Conservation (phyloP, 2,329 filamentous ascomycete species). For the Xenoacremonium recifei region DNA sequence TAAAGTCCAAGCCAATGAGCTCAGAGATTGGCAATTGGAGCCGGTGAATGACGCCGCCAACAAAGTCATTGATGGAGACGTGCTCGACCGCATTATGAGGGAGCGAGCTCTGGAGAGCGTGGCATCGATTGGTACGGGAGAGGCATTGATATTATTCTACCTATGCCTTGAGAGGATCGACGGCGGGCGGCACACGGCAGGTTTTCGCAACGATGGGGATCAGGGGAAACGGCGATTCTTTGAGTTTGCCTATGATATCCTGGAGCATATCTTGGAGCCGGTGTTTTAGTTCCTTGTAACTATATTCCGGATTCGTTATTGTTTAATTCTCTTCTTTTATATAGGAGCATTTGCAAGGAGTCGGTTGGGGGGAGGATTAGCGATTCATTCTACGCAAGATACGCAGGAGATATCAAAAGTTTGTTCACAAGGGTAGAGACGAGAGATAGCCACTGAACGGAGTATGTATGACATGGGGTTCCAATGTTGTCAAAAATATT, state of each 20-base stretch:
- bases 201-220: constrained; percentile 25
- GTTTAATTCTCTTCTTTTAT: too few relatives aligned
- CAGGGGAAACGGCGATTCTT: constrained; percentile 37
- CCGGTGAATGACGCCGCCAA: constrained; percentile 41
- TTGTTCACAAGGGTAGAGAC: too few relatives aligned
- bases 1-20: constrained; percentile 10
- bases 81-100: constrained; percentile 55
- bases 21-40: constrained; percentile 22
- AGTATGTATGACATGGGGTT: too few relatives aligned
- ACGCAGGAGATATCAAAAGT: too few relatives aligned
- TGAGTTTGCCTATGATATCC: constrained; percentile 50
- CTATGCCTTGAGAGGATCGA: constrained; percentile 52
- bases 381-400: too few relatives aligned
- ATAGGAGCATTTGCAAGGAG: too few relatives aligned
- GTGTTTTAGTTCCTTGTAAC: too few relatives aligned
- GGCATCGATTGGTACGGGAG: constrained; percentile 31
- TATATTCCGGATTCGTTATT: too few relatives aligned
- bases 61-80: constrained; percentile 68
- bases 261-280: constrained; percentile 53
- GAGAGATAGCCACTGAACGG: too few relatives aligned
- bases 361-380: too few relatives aligned
- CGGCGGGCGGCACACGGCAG: constrained; percentile 37
- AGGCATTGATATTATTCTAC: constrained; percentile 40
- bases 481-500: not conserved
- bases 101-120: constrained; percentile 44